These are phyloP conservation scores for Entrophospora sp. DNA, from an alignment of 192 early-diverging fungal genomes.

Conservation along the genomic window DNA sequence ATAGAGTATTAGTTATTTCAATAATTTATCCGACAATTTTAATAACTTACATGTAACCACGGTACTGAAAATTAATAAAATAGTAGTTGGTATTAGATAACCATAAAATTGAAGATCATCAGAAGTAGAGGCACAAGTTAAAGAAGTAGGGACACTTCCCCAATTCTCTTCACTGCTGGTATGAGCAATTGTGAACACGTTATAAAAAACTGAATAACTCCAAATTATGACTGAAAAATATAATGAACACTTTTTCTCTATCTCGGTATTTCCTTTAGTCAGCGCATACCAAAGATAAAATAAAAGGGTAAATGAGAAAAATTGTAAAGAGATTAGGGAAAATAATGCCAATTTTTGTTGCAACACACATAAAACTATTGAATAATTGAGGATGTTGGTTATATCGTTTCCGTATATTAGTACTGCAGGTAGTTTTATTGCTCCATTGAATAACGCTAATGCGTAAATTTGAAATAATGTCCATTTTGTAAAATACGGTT, in stretches of 20 bases:
- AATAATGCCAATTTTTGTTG: neutral
- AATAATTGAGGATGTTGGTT: too few relatives aligned
- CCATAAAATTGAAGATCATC: neutral
- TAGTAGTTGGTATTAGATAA: neutral
- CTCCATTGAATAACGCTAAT: neutral
- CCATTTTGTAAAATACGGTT: neutral
- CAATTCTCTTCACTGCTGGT: neutral
- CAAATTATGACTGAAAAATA: neutral
- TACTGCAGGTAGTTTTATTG: neutral
- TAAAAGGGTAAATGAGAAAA: neutral
- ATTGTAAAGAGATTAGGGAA: neutral
- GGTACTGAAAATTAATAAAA: neutral
- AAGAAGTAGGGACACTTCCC: neutral
- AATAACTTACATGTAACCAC: neutral
- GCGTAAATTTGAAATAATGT: neutral
- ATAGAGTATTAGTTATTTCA: neutral
- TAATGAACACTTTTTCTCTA: neutral
- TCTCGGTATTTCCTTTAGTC: neutral
- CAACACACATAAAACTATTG: too few relatives aligned
- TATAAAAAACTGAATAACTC: neutral
- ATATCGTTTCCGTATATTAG: neutral
- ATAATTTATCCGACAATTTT: neutral
- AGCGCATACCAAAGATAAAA: constrained; percentile 2
- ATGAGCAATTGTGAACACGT: neutral
- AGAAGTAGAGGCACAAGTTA: neutral